Evolutionary conservation across 2,329 filamentous ascomycete genomes (phyloP), one percentile per base, ranked within the genome.

Genomic region (Gyromitra esculenta): DNA sequence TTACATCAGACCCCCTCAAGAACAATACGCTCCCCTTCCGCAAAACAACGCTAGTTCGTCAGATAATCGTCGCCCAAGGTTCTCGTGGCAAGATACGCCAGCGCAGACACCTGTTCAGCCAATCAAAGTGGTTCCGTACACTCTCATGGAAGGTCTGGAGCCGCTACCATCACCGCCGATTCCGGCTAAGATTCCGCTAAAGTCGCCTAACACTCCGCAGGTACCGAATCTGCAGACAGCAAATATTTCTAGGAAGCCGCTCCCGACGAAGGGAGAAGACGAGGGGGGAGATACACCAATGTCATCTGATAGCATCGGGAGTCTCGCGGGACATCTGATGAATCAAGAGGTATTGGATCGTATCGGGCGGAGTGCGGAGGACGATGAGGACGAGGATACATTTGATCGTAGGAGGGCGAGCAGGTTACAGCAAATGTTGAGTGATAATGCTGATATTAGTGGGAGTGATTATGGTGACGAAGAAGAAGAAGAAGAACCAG

Each of bases 401-500:
- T 45, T 79, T 63, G 77, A 79, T 52, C 72, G 77, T 21, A 56
- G 69, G 41, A 66, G 76, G 56, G 68, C 73, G 13, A 71, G 65
- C 39, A 76, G 76, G 52, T 63, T 78, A 5, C 69, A 78, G 76
- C 69, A 72, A 31, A 75, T 79, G 63, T 67, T 78, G 39, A 74
- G 59, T 37, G 67, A 77, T 35, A 54, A 73, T 52, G 69, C 65
- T 11, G 62, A 48, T 45, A 48, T 77, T n/a, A 79, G 77, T 11
- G 76, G 73, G 39, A 79, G 77, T 73, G 78, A 79, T 54, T 80
- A 80, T 67, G 73, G 65, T n/a, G 59, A 63, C 59, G 65, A 78
- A 45, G 83, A 84, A 65, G 83, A 84, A 65, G 83, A 84, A 25
- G 84, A 84, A 35, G 77, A 91, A 35, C 92, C 92, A 0, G 92